These are phyloP conservation scores for Hypseocharis bilobata DNA, from an alignment of 441 rosid species.

Conservation along the genomic window DNA sequence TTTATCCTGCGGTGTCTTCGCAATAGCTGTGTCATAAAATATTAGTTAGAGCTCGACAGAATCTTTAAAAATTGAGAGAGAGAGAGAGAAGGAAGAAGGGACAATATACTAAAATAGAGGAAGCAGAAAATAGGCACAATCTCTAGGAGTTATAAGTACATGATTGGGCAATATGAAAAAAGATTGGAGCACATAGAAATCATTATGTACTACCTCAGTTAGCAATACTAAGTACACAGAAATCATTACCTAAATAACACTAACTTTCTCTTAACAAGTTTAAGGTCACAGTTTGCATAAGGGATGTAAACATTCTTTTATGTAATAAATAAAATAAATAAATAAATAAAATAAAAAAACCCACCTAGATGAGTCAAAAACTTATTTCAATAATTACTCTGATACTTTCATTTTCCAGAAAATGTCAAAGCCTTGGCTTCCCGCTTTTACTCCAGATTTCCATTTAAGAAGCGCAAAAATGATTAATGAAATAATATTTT, in stretches of 20 bases:
- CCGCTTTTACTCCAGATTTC: too few species aligned
- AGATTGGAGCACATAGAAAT: not conserved
- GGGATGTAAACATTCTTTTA: too few species aligned
- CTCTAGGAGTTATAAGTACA: not conserved
- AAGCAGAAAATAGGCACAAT: conserved; percentile 10
- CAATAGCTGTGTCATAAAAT: conserved; percentile 37
- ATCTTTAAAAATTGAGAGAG: too few species aligned
- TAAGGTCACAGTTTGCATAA: too few species aligned
- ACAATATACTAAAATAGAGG: not conserved
- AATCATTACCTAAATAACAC: conserved; percentile 6
- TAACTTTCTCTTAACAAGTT: too few species aligned
- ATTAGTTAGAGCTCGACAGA: not conserved
- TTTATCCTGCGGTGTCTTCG: conserved; percentile 61
- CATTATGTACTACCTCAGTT: not conserved
- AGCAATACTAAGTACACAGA: not conserved
- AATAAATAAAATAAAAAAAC: too few species aligned
- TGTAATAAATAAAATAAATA: too few species aligned
- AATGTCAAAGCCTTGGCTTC: not conserved
- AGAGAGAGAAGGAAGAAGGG: not conserved
- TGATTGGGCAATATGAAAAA: not conserved
- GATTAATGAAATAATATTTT: too few species aligned
- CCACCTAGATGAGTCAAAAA: too few species aligned
- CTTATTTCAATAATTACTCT: too few species aligned
- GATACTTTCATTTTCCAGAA: not conserved
- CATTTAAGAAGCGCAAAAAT: too few species aligned